phyloP scores from a whole-genome alignment of 2,329 filamentous ascomycete genomes.

The Westerdykella aurantiaca region DNA sequence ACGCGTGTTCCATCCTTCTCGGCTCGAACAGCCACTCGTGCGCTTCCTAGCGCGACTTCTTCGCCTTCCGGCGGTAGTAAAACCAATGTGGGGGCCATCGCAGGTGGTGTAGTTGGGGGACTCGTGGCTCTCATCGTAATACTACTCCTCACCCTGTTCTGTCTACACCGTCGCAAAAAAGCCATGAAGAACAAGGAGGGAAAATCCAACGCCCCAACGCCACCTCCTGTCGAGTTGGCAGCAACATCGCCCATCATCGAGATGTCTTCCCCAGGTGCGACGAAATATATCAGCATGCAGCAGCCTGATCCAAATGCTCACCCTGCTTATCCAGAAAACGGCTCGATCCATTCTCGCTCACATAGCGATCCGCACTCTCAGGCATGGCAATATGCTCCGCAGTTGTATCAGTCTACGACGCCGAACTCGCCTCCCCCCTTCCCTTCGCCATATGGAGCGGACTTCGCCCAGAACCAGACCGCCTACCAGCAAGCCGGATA shows the following conservation, averaged over 20 bases:
- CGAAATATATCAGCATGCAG: conserved; percentile 26
- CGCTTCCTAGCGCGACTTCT: conserved; percentile 26
- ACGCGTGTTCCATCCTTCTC: conserved; percentile 45
- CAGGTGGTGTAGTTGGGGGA: conserved; percentile 39
- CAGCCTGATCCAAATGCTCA: conserved; percentile 14
- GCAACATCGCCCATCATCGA: conserved; percentile 26
- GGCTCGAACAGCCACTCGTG: conserved; percentile 48
- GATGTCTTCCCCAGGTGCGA: conserved; percentile 17
- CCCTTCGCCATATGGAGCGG: conserved; percentile 11
- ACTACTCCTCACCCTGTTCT: conserved; percentile 31
- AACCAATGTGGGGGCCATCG: conserved; percentile 34
- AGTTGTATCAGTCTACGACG: conserved; percentile 13
- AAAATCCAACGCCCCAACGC: conserved; percentile 6
- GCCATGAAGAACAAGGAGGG: conserved; percentile 14
- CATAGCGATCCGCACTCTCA: conserved; percentile 12
- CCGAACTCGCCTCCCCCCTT: conserved; percentile 10
- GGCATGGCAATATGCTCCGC: conserved; percentile 6
- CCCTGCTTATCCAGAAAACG: conserved; percentile 9
- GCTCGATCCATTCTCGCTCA: conserved; percentile 17
- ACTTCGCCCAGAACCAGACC: conserved; percentile 4
- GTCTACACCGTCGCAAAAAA: conserved; percentile 35
- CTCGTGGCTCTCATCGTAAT: conserved; percentile 28
- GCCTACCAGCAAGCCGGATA: conserved; percentile 13
- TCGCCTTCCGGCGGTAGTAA: conserved; percentile 12
- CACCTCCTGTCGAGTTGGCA: conserved; percentile 28